Base-by-base conservation (phyloP, 371 early-diverging fungal genomes). In the Haplosporangium sp. region DNA sequence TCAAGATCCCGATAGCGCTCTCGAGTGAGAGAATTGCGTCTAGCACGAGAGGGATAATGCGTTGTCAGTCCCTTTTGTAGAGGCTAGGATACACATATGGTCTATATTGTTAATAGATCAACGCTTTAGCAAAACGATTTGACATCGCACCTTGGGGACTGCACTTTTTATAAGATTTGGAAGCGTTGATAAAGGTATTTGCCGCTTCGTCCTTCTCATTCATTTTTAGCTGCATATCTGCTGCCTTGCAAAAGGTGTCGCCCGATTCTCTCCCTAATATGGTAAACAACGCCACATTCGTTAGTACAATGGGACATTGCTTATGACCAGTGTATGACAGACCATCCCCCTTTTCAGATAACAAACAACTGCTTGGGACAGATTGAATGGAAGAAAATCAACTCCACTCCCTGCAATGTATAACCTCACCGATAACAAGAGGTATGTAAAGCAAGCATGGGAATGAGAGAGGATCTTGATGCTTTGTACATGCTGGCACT, bases 201-300 rank as follows among this genome's bases (percentile, higher is more conserved):
- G 96, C 90, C 0, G 97, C 96, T 81, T 98, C 98, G 75, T 95
- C 92, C 48, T 86, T 85, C 75, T 96, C 96, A 37, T 86, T 82
- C 48, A 88, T 76, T 68, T 88, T 77, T 61, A 93, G 84, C 53
- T 91, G 89, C 79, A 91, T 87, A 50, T 92, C 89, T 0, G 97
- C 97, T 40, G 96, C 94, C 66, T 91, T 89, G 61, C 89, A 73
- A 83, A 93, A 97, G 1, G 97, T 93, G 66, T 96, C 95, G 55
- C 98, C 98, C 20, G 97, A 95, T 73, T 97, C 96, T 68, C 91
- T 91, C 95, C 94, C 94, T 95, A 81, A 17, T 42, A 19, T 56
- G 27, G 20, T 13, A 19, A 1, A 19, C 50, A n/a, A 53, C 27
- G 55, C 19, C 34, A 55, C 34, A 55, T 27, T 17, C 8, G 59